These are phyloP conservation scores for Blastobotrys ciferrii DNA, from an alignment of 1,139 yeast genomes.

Conservation along the genomic window DNA sequence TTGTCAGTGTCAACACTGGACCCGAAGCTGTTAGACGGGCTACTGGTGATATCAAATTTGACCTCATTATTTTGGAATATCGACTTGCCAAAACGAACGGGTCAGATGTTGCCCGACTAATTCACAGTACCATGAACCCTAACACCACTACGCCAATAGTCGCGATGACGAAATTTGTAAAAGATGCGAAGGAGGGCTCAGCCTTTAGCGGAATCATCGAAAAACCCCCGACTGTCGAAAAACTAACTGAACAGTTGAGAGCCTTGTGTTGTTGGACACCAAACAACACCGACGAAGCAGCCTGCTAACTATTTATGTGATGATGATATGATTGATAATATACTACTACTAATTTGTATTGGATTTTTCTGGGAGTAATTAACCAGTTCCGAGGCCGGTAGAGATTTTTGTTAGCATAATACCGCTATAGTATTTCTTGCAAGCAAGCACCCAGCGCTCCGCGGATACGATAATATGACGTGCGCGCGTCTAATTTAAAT, in stretches of 20 bases:
- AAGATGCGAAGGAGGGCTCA: constrained; percentile 51
- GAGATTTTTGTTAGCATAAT: too few species aligned
- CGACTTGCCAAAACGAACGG: constrained; percentile 62
- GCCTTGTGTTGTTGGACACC: constrained; percentile 36
- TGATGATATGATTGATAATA: neutral
- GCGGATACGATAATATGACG: too few species aligned
- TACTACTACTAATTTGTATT: neutral
- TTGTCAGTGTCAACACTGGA: constrained; percentile 74
- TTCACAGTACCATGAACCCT: constrained; percentile 71
- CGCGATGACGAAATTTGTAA: constrained; percentile 70
- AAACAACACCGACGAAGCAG: constrained; percentile 4
- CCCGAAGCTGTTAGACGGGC: constrained; percentile 81
- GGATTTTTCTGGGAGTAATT: neutral
- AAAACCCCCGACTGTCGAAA: constrained; percentile 61
- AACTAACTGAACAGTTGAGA: constrained; percentile 39
- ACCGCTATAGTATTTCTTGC: too few species aligned
- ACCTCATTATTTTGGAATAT: constrained; percentile 75
- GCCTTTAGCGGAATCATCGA: constrained; percentile 71
- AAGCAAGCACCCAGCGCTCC: too few species aligned
- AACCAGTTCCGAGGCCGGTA: too few species aligned
- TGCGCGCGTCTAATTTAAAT: too few species aligned
- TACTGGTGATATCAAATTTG: constrained; percentile 81
- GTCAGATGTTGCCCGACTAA: constrained; percentile 72
- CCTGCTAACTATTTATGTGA: neutral
- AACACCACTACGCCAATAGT: constrained; percentile 77